Evolutionary conservation across 495 filamentous ascomycete species (phyloP).

Genomic region (Daldinia caldariorum): DNA sequence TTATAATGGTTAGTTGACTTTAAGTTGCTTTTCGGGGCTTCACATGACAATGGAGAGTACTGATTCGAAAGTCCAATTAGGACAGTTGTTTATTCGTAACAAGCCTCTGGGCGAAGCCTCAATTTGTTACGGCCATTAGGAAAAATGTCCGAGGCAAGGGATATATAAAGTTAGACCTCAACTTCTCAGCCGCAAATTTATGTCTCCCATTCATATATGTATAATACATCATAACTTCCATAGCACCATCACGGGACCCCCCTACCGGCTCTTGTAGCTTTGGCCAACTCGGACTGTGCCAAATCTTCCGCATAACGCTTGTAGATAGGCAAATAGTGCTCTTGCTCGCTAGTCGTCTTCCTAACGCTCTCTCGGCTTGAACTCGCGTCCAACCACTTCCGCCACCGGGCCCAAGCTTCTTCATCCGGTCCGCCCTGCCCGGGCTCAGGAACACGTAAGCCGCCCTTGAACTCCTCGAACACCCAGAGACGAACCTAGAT

Average conservation of each 20-base stretch:
- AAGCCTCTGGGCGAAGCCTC: too few species aligned
- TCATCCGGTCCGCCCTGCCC: conserved; percentile 60
- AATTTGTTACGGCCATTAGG: too few species aligned
- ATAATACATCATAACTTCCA: too few species aligned
- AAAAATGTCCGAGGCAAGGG: too few species aligned
- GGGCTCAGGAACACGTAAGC: conserved; percentile 58
- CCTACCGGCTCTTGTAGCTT: conserved; percentile 60
- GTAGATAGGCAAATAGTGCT: conserved; percentile 68
- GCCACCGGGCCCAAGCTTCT: conserved; percentile 63
- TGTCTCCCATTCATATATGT: too few species aligned
- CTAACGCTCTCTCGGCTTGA: conserved; percentile 60
- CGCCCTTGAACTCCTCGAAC: conserved; percentile 71
- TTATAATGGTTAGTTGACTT: too few species aligned
- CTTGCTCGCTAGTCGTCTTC: conserved; percentile 64
- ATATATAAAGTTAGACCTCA: too few species aligned
- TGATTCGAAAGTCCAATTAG: too few species aligned
- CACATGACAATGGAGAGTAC: too few species aligned
- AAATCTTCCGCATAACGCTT: conserved; percentile 69
- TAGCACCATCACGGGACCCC: conserved; percentile 15
- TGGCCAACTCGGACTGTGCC: conserved; percentile 69
- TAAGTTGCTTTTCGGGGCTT: too few species aligned
- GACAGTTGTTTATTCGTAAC: background rate
- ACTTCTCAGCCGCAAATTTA: too few species aligned
- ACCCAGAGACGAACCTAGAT: conserved; percentile 61
- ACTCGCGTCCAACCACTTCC: conserved; percentile 62